Evolutionary conservation across 2,329 filamentous ascomycete genomes (phyloP), one percentile per base, ranked within the genome.

Genomic region (Aspergillus felis): DNA sequence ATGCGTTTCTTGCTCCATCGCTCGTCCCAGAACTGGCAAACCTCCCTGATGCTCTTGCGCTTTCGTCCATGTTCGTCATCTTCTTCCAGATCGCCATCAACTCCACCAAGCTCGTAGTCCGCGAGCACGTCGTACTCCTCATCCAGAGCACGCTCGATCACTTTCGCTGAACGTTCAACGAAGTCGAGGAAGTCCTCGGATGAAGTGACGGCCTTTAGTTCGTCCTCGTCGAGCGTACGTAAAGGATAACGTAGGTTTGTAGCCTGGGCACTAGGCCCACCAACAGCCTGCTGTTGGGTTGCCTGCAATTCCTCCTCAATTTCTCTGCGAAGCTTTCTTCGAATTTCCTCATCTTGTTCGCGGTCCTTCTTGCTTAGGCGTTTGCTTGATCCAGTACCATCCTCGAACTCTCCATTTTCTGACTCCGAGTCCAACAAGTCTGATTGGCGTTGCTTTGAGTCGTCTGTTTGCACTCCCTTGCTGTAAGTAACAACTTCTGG

Each of bases 1-100:
- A 97, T 97, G 63, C 92, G 88, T 79, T 97, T 96, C 80, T 95
- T 96, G 70, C 91, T 96, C 90, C 93, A 97, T 71, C 92, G 85
- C 60, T 96, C 90, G 69, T 97, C 92, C 76, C 90, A 96, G 75
- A 97, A 97, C 68, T 97, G 93, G 38, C 89, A 87, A 51, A 96
- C 82, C 75, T 99, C 92, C 72, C 90, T 93, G 49, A 81, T 74
- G 9, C 74, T 71, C 60, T 75, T 72, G 50, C 74, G 70, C 56
- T 77, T 78, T 67, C 73, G 77, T 27, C 75, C 75, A 56, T 76
- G 75, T 32, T 84, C 82, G 25, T 84, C 92, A 56, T 95, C 91
- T 51, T 95, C 92, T 50, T 95, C 91, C 44, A 94, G 84, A 10
- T 87, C 78, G 55, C 88, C 87, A 58, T 89, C 78, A 12, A 81